Percentiles rank a stretch among this genome's conserved stretches.
Evolutionary conservation across 2,329 filamentous ascomycete species (phyloP).

Genomic region (Curvularia verruculosa): DNA sequence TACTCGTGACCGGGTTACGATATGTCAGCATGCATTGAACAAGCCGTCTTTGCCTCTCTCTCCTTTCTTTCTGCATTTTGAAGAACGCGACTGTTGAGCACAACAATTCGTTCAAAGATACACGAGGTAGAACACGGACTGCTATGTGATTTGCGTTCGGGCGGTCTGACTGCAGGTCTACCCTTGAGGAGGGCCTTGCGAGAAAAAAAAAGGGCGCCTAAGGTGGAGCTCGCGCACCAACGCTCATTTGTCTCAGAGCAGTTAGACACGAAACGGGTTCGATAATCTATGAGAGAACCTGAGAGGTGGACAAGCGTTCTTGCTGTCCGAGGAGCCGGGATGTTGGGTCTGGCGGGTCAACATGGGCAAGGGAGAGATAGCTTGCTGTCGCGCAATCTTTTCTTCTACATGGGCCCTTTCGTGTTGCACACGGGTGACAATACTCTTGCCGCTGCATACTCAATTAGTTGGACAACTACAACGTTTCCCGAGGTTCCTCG

Average conservation of each 20-base stretch:
- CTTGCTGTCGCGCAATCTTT: neutral
- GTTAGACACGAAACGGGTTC: slow-evolving; percentile 7
- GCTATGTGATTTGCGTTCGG: neutral
- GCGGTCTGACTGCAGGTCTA: slow-evolving; percentile 10
- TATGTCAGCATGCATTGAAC: slow-evolving; percentile 2
- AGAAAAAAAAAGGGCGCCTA: slow-evolving; percentile 7
- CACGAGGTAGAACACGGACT: slow-evolving; percentile 9
- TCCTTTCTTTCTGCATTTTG: neutral
- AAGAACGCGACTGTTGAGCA: neutral
- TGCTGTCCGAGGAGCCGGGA: slow-evolving; percentile 5
- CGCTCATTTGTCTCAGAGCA: slow-evolving; percentile 12
- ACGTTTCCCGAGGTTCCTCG: neutral
- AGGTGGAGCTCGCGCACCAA: slow-evolving; percentile 14
- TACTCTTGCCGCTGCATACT: slow-evolving; percentile 5
- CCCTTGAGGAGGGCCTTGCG: slow-evolving; percentile 12
- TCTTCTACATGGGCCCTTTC: neutral
- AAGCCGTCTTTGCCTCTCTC: neutral
- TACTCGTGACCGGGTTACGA: slow-evolving; percentile 4
- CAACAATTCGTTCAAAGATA: neutral
- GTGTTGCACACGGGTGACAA: slow-evolving; percentile 5
- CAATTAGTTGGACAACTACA: slow-evolving; percentile 18
- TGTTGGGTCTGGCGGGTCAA: slow-evolving; percentile 19
- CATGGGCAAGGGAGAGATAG: neutral
- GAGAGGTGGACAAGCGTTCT: neutral
- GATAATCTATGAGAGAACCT: neutral